Evolutionary conservation across 1,284 basidiomycete genomes (phyloP).

Genomic region (Malassezia dermatis): DNA sequence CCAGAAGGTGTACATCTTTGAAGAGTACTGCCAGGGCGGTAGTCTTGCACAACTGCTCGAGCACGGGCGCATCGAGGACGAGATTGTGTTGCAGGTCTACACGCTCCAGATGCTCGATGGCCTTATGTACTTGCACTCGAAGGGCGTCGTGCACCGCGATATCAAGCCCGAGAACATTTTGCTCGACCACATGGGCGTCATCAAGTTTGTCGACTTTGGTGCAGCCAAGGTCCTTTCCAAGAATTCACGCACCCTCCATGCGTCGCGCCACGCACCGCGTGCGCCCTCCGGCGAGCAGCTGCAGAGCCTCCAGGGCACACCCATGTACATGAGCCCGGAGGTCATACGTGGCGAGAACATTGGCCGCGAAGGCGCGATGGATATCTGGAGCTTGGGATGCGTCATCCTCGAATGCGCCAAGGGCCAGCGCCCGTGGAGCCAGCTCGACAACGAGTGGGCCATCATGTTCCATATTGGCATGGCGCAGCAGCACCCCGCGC

Average conservation of each 20-base stretch:
- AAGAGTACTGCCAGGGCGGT: conserved; percentile 95
- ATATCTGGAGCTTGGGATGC: conserved; percentile 94
- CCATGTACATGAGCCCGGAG: conserved; percentile 99
- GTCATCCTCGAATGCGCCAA: conserved; percentile 93
- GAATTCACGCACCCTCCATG: conserved; percentile 60
- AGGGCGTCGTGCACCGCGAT: conserved; percentile 87
- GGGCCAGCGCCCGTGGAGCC: conserved; percentile 93
- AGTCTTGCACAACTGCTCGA: conserved; percentile 81
- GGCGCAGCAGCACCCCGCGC: conserved; percentile 86
- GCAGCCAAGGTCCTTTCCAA: conserved; percentile 94
- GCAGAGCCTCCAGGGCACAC: conserved; percentile 67
- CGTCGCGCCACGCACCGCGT: conserved; percentile 19
- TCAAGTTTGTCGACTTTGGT: conserved; percentile 98
- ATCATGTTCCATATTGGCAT: conserved; percentile 99
- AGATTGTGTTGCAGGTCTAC: conserved; percentile 88
- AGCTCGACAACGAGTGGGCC: conserved; percentile 98
- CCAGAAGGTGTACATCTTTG: conserved; percentile 98
- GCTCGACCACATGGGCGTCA: conserved; percentile 79
- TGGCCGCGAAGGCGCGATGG: conserved; percentile 87
- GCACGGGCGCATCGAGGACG: conserved; percentile 91
- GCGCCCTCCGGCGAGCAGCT: conserved; percentile 28
- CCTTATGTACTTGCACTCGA: conserved; percentile 80
- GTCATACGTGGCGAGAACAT: conserved; percentile 67
- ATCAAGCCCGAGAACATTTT: conserved; percentile 99
- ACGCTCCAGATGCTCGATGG: conserved; percentile 95